Evolutionary conservation across 495 filamentous ascomycete species (phyloP).

Genomic region (Pseudomonodictys pantanalensis): DNA sequence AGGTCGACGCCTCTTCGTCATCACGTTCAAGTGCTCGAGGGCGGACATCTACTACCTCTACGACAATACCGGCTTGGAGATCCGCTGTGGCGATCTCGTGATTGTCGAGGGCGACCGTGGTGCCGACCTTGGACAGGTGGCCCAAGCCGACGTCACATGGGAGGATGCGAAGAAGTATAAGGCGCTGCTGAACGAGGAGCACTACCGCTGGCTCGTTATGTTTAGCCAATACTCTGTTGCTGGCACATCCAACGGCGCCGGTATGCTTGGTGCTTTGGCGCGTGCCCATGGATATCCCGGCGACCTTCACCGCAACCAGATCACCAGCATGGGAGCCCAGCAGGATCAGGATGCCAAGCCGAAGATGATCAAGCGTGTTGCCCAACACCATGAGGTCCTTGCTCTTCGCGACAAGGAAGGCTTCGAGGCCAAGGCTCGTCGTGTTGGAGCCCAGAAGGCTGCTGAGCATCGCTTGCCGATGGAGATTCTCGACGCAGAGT

Average conservation of each 20-base stretch:
- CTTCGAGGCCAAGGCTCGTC: conserved; percentile 94
- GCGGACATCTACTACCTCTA: conserved; percentile 96
- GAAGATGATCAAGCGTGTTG: conserved; percentile 92
- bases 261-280: conserved; percentile 27
- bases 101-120: conserved; percentile 97
- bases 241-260: conserved; percentile 37
- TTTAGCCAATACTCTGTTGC: conserved; percentile 69
- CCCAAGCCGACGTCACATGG: conserved; percentile 76
- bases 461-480: conserved; percentile 91
- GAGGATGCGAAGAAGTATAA: conserved; percentile 82
- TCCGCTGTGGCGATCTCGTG: conserved; percentile 87
- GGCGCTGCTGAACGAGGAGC: conserved; percentile 84
- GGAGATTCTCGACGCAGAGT: conserved; percentile 99
- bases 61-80: conserved; percentile 86
- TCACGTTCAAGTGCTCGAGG: conserved; percentile 91
- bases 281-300: conserved; percentile 17
- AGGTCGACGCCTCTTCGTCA: conserved; percentile 81
- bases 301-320: background rate
- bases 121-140: conserved; percentile 91
- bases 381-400: conserved; percentile 84
- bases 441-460: conserved; percentile 93
- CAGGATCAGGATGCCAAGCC: conserved; percentile 70
- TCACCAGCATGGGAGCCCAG: conserved; percentile 13
- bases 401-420: conserved; percentile 91
- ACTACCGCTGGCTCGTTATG: conserved; percentile 97